Conservation (phyloP, 176 grass and related monocot genomes). For the maize (Zea mays) region DNA sequence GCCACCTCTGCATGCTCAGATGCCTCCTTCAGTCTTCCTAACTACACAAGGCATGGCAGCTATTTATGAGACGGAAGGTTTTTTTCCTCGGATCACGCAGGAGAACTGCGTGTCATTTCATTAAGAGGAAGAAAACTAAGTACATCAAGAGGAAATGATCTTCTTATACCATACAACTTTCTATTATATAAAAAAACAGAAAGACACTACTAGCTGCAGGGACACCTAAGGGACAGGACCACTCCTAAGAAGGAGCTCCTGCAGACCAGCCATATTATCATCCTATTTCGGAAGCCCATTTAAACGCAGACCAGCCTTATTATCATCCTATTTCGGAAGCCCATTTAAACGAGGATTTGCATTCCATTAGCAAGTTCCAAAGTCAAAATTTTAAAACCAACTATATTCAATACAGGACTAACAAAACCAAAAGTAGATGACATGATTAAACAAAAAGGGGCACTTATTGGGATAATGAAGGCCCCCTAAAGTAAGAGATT, state of each 20-base stretch:
- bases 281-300: too few species aligned
- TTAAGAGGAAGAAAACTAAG: too few species aligned
- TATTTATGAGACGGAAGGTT: conserved; percentile 22
- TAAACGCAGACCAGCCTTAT: neutral
- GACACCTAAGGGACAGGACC: too few species aligned
- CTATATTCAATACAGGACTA: conserved; percentile 1
- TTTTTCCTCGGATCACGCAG: too few species aligned
- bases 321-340: neutral
- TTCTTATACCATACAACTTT: too few species aligned
- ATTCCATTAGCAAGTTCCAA: neutral
- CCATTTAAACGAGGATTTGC: neutral
- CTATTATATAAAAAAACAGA: too few species aligned
- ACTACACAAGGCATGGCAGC: conserved; percentile 44
- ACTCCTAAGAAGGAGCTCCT: too few species aligned
- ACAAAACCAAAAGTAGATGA: neutral
- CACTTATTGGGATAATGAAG: conserved; percentile 11
- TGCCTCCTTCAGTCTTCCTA: conserved; percentile 83
- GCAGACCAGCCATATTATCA: too few species aligned
- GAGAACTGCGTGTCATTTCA: too few species aligned
- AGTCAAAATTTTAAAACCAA: neutral
- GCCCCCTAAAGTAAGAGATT: neutral
- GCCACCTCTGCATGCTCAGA: conserved; percentile 56
- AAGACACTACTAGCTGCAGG: too few species aligned
- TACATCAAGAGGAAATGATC: too few species aligned
- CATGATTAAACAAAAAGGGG: conserved; percentile 9